Base-by-base conservation (phyloP, 176 grass and related monocot species). In the Poa annua region DNA sequence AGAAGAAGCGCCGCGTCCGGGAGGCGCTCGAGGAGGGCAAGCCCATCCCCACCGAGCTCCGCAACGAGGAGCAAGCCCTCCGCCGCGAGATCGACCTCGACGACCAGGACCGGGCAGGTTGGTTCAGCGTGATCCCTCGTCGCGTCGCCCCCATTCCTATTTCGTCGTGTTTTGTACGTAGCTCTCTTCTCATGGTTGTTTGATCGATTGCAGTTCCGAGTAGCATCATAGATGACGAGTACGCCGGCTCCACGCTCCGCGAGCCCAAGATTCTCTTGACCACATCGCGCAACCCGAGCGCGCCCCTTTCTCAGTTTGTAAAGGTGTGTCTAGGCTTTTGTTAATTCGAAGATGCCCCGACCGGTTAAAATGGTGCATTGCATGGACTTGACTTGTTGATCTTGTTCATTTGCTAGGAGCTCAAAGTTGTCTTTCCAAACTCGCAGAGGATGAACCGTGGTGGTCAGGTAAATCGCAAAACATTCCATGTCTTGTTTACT, bases 231-330 rank as follows among this genome's bases (percentile, higher is more conserved):
- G 96, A 93, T 29, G 91, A 99, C 78, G 93, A 99, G 69, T 99
- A 96, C 42, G 90, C 96, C 4, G 89, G 66, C 80, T 78, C 85
- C 10, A 49, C 62, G 1, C 29, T 84, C 8, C 74, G 74, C 15
- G 93, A 95, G 74, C 96, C 96, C 20, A 95, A 90, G 81, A 95
- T 98, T 68, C 78, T 99, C 19, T 75, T 99, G 67, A 94, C 96
- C 35, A 94, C 91, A 6, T 98, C 93, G 45, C 87, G 96, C 64
- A 90, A 92, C 70, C 96, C 96, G 24, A 93, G 91, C 82, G 66
- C 81, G 1, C 81, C 85, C 47, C 65, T 95, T 16, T 85, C 81
- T 81, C 89, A 93, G 5, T 99, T 99, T 84, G 93, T 88, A 0
- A 99, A 96, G 93, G 91, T 96, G 51, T 34, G 81, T 16, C 24